Evolutionary conservation across 495 filamentous ascomycete species (phyloP), one percentile per base, ranked within the genome.

Genomic region (Annulohypoxylon moriforme): DNA sequence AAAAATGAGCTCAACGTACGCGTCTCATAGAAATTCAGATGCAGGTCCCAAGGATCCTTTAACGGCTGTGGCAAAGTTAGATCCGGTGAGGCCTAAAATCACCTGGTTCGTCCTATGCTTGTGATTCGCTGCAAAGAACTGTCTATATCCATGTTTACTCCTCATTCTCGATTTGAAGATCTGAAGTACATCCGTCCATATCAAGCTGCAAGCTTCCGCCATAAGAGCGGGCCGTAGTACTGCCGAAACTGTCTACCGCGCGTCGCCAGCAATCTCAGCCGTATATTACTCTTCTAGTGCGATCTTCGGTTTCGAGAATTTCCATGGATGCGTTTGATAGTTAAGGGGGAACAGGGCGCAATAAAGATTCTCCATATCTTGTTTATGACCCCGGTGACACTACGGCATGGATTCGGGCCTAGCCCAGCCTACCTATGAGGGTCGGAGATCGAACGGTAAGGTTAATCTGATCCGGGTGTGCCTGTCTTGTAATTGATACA

Each of bases 311-410:
- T 50, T 50, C 46, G 24, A 25, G 46, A 50, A 13, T 4, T 27
- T 50, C 10, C 46, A 25, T 50, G 46, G 20, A 50, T 27, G 20
- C 8, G 24, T 50, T 50, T 24, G 27, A 29, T 29, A 29, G 3
- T 6, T 29, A 29, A n/a, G 40, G 46, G 22, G 46, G 1, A 25
- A 14, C 8, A 50, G 2, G 46, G 46, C 46, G 24, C 46, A 25
- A 50, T 27, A 50, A 20, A 44, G 40, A 44, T 44, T 50, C 24
- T 50, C 24, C 46, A 50, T 27, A 27, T 24, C 46, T 50, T 25
- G 20, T 50, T 18, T 18, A 44, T 44, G 40, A 44, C 16, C 40
- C 40, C 16, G 40, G 40, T 44, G n/a, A 20, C 16, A 20, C 16
- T 44, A 20, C 16, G 16, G 40, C 14, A 44, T 44, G 40, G 40